These are phyloP conservation scores for Phytomonas francai DNA, from an alignment of 208 protist species.

Conservation along the genomic window DNA sequence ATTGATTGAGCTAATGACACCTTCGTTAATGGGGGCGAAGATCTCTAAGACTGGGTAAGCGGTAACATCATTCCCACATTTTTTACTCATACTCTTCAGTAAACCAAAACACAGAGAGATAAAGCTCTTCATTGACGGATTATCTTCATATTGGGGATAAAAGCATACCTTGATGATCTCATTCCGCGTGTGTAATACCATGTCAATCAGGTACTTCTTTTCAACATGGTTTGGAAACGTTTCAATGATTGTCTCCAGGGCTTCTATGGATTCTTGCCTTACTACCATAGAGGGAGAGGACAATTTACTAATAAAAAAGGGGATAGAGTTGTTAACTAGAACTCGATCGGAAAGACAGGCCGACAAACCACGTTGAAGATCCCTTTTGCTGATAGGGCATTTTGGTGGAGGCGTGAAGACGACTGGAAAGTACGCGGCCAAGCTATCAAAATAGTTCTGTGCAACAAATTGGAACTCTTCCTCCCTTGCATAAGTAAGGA, in stretches of 20 bases:
- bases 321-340: slow-evolving; percentile 46
- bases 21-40: slow-evolving; percentile 28
- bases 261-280: slow-evolving; percentile 49
- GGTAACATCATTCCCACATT: slow-evolving; percentile 10
- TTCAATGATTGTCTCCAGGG: slow-evolving; percentile 25
- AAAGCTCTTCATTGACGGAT: slow-evolving; percentile 20
- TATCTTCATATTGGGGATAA: slow-evolving; percentile 21
- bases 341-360: slow-evolving; percentile 28
- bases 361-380: slow-evolving; percentile 35
- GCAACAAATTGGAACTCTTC: slow-evolving; percentile 21
- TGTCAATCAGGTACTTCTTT: slow-evolving; percentile 16
- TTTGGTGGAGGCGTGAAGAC: slow-evolving; percentile 60
- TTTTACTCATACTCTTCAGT: slow-evolving; percentile 20
- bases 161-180: slow-evolving; percentile 52
- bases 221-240: slow-evolving; percentile 13
- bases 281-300: slow-evolving; percentile 53
- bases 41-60: slow-evolving; percentile 18
- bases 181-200: slow-evolving; percentile 40
- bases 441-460: slow-evolving; percentile 64
- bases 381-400: slow-evolving; percentile 54
- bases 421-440: slow-evolving; percentile 82
- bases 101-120: slow-evolving; percentile 26
- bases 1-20: slow-evolving; percentile 16
- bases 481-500: slow-evolving; percentile 14
- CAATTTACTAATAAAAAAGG: slow-evolving; percentile 66